Conservation (phyloP, 352 stramenopile genomes). For the Albugo candida region DNA sequence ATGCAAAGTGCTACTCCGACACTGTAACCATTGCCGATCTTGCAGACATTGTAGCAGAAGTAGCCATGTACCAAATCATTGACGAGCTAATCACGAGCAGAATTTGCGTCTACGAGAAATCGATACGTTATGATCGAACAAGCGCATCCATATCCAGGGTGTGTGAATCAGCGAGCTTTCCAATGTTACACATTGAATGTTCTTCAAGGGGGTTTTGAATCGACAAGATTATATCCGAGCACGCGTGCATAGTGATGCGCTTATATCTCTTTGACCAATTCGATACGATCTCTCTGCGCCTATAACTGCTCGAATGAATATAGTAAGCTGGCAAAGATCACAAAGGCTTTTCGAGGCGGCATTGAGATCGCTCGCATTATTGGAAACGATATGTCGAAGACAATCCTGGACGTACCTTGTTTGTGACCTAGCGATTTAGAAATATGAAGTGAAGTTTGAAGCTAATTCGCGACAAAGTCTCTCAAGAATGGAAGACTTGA, state of each 20-base stretch:
- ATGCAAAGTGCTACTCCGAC: conserved; percentile 32
- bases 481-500: conserved; percentile 17
- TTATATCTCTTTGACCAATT: too few species aligned
- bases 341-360: too few species aligned
- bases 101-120: conserved; percentile 10
- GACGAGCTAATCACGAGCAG: conserved; percentile 2
- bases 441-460: conserved; percentile 16
- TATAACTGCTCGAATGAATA: too few species aligned
- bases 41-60: conserved; percentile 24
- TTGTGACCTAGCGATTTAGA: conserved; percentile 27
- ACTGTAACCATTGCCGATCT: conserved; percentile 25
- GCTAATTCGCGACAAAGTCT: conserved; percentile 21
- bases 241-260: too few species aligned
- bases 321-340: too few species aligned
- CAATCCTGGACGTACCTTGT: conserved; percentile 23
- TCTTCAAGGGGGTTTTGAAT: conserved; percentile 11
- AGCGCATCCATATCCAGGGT: conserved; percentile 6
- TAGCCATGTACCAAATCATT: conserved; percentile 12
- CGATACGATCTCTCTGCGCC: too few species aligned
- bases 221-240: too few species aligned
- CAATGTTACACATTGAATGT: conserved; percentile 29
- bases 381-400: conserved; percentile 22
- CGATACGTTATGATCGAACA: conserved; percentile 16
- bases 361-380: background rate
- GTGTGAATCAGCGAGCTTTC: conserved; percentile 17